phyloP scores from a whole-genome alignment of 768 basidiomycete species.

The Gymnopilus junonius region DNA sequence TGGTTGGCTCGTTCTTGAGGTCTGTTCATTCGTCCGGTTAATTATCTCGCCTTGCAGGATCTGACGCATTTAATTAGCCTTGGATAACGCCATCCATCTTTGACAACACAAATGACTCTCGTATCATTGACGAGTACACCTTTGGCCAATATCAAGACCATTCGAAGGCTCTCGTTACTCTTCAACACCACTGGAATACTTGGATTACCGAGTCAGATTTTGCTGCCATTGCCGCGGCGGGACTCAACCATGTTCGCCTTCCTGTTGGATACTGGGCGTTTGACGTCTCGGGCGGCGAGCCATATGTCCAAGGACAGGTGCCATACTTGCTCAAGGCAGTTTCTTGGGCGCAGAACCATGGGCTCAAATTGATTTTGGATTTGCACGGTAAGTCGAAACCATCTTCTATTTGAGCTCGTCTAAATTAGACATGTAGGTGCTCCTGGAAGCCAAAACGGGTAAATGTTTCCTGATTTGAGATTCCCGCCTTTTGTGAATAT shows the following conservation, averaged over 20 bases:
- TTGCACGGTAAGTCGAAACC: constrained; percentile 50
- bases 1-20: constrained; percentile 53
- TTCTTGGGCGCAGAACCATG: constrained; percentile 66
- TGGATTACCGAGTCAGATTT: constrained; percentile 88
- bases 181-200: constrained; percentile 73
- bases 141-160: constrained; percentile 63
- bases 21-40: constrained; percentile 19
- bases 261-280: constrained; percentile 92
- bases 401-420: constrained; percentile 4
- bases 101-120: constrained; percentile 58
- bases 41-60: constrained; percentile 9
- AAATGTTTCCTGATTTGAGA: neutral
- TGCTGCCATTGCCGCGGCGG: constrained; percentile 69
- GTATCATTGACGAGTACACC: constrained; percentile 81
- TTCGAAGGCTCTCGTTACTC: constrained; percentile 22
- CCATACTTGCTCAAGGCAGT: constrained; percentile 68
- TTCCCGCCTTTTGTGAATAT: neutral
- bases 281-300: constrained; percentile 75
- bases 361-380: constrained; percentile 82
- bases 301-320: constrained; percentile 76
- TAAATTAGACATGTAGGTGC: constrained; percentile 42
- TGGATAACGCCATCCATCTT: constrained; percentile 82
- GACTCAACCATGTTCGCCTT: constrained; percentile 80
- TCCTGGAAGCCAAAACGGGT: constrained; percentile 86
- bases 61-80: constrained; percentile 40